phyloP scores from a whole-genome alignment of 768 basidiomycete species.

The Tricholoma matsutake region DNA sequence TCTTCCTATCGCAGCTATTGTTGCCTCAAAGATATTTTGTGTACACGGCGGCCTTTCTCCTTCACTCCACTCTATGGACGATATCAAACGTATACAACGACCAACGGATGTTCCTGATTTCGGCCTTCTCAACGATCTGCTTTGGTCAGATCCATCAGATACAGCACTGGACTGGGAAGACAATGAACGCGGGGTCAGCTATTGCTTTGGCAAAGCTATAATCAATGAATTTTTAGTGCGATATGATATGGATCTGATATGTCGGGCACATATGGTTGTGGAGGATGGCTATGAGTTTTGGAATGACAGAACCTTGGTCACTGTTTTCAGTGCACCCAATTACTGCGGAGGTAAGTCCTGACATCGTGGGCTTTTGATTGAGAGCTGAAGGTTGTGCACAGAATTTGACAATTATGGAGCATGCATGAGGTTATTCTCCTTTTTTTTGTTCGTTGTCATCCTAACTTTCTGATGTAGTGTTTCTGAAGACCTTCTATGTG shows the following conservation, averaged over 20 bases:
- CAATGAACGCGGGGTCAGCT: slow-evolving; percentile 97
- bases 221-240: slow-evolving; percentile 94
- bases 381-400: slow-evolving; percentile 29
- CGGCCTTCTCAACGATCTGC: slow-evolving; percentile 91
- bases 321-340: slow-evolving; percentile 97
- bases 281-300: slow-evolving; percentile 99
- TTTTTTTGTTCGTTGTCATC: slow-evolving; percentile 5
- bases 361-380: slow-evolving; percentile 7
- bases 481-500: slow-evolving; percentile 94
- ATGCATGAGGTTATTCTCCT: slow-evolving; percentile 74
- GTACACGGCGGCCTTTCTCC: slow-evolving; percentile 96
- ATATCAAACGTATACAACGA: slow-evolving; percentile 95
- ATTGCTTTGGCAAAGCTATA: slow-evolving; percentile 97
- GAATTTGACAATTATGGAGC: slow-evolving; percentile 96
- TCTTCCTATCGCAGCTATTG: slow-evolving; percentile 96
- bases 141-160: slow-evolving; percentile 99
- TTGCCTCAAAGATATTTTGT: slow-evolving; percentile 99
- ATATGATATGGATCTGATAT: slow-evolving; percentile 99
- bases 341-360: slow-evolving; percentile 85
- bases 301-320: slow-evolving; percentile 97
- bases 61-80: slow-evolving; percentile 93
- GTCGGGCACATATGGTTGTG: slow-evolving; percentile 99
- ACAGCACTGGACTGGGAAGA: slow-evolving; percentile 99
- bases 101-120: slow-evolving; percentile 99
- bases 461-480: slow-evolving; percentile 50